A percentile compares a stretch with the other conserved stretches of the same genome.
Evolutionary conservation across 2,329 filamentous ascomycete species (phyloP).

Genomic region (Trichoderma koningii): DNA sequence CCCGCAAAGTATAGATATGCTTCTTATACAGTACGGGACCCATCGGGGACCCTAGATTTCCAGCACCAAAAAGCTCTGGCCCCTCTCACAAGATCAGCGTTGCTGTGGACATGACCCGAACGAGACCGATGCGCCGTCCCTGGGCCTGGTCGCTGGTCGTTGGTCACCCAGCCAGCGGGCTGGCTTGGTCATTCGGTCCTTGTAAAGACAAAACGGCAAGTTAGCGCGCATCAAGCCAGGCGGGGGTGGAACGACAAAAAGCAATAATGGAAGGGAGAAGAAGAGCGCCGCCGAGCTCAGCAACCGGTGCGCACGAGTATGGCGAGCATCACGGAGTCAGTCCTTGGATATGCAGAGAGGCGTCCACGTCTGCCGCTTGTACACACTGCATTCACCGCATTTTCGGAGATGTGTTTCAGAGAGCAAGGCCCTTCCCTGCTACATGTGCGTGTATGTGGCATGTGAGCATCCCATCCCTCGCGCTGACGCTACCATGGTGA

Average conservation of each 20-base stretch:
- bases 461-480: conserved; percentile 26
- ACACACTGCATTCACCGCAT: conserved; percentile 23
- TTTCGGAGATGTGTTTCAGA: conserved; percentile 22
- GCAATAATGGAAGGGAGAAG: conserved; percentile 7
- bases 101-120: conserved; percentile 24
- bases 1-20: background rate
- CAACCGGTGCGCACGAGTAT: background rate
- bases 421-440: conserved; percentile 26
- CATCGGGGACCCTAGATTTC: conserved; percentile 21
- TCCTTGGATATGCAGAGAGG: background rate
- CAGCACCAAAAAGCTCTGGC: conserved; percentile 16
- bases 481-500: conserved; percentile 19
- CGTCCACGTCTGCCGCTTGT: background rate
- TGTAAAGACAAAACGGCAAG: conserved; percentile 2
- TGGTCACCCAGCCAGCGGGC: background rate
- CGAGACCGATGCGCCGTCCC: conserved; percentile 20
- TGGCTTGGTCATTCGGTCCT: conserved; percentile 20
- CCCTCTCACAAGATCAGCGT: conserved; percentile 22
- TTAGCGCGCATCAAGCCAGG: conserved; percentile 21
- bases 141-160: background rate
- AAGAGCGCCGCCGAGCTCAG: conserved; percentile 11
- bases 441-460: conserved; percentile 14
- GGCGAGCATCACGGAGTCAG: background rate
- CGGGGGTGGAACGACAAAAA: conserved; percentile 16
- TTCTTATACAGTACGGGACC: background rate